These are phyloP conservation scores for Coniochaeta sp. DNA, from an alignment of 2,329 filamentous ascomycete species.

Conservation along the genomic window DNA sequence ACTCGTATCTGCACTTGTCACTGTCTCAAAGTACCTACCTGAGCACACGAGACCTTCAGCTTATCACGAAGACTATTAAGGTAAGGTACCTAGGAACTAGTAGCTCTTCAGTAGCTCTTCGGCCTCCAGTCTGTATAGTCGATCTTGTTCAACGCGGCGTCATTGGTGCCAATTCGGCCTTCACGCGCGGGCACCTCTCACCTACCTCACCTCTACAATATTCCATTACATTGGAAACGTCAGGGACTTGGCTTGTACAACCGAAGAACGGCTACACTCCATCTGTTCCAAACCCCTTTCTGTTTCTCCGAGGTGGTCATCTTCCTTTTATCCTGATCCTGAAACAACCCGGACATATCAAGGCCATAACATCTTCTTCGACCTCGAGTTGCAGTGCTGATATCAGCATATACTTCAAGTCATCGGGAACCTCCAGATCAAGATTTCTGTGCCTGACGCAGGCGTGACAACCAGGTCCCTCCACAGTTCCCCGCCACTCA, in stretches of 20 bases:
- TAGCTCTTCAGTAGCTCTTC: no score
- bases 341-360: neutral
- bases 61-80: no score
- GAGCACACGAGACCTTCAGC: neutral
- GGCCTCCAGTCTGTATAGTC: no score
- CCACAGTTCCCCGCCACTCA: neutral
- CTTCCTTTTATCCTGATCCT: neutral
- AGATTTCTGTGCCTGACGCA: neutral
- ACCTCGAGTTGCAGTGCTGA: no score
- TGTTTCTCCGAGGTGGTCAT: no score
- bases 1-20: neutral
- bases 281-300: no score
- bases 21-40: neutral
- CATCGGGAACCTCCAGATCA: neutral
- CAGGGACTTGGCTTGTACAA: no score
- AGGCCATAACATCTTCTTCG: neutral
- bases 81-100: no score
- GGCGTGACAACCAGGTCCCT: neutral
- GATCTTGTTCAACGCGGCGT: neutral
- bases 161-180: neutral
- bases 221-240: no score
- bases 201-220: no score
- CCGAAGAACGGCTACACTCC: no score
- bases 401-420: no score
- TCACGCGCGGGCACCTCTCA: neutral